Conservation (phyloP, 1,284 basidiomycete species). For the Tilletia setariae region DNA sequence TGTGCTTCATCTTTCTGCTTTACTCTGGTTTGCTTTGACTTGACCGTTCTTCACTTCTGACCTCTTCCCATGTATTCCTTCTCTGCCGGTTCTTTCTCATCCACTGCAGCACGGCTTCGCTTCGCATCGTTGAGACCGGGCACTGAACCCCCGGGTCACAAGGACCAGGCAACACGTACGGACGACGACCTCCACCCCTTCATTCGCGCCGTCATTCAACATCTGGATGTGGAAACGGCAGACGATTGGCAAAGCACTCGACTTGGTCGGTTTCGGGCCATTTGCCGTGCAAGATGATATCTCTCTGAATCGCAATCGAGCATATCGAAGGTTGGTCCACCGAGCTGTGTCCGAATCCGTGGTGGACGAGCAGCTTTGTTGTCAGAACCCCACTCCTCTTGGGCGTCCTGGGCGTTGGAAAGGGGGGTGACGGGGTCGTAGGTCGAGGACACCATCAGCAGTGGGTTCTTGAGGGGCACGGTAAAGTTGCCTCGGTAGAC, state of each 20-base stretch:
- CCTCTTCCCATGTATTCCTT: too few species aligned
- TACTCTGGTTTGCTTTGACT: too few species aligned
- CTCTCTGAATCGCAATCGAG: not conserved
- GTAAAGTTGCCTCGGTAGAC: conserved; percentile 29
- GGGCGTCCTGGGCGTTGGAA: conserved; percentile 22
- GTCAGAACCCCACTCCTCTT: conserved; percentile 21
- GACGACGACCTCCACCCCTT: too few species aligned
- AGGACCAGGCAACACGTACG: too few species aligned
- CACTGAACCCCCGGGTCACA: too few species aligned
- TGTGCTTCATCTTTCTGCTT: too few species aligned
- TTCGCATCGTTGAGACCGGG: too few species aligned
- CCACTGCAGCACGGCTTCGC: too few species aligned
- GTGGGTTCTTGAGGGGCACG: conserved; percentile 21
- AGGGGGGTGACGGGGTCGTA: conserved; percentile 34
- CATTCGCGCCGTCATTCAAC: too few species aligned
- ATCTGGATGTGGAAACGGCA: too few species aligned
- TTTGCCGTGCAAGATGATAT: not conserved
- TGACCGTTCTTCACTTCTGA: too few species aligned
- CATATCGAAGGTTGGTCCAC: not conserved
- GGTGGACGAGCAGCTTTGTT: conserved; percentile 28
- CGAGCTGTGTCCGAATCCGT: conserved; percentile 19
- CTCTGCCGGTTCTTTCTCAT: too few species aligned
- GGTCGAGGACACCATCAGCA: conserved; percentile 24
- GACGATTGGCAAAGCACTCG: not conserved
- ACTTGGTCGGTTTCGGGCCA: not conserved